phyloP scores from a whole-genome alignment of 2,329 filamentous ascomycete genomes.

The Lasiodiplodia hormozganensis region DNA sequence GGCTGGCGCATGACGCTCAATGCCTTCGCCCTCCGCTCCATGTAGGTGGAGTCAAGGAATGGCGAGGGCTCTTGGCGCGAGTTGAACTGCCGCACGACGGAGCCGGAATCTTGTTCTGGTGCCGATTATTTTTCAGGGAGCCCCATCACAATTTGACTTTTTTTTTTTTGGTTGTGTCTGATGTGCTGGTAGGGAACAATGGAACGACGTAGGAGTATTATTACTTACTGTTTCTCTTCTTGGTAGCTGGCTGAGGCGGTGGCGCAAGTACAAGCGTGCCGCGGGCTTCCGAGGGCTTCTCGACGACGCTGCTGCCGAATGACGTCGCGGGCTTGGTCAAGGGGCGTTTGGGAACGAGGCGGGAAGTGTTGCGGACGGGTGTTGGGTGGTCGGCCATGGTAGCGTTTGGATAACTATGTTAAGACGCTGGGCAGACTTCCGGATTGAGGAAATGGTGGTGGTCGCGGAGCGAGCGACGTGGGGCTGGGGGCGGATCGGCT shows the following conservation, averaged over 20 bases:
- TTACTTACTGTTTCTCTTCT: not conserved
- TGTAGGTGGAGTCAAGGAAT: conserved; percentile 20
- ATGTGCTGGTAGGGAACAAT: too few species aligned
- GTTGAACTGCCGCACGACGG: not conserved
- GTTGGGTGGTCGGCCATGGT: not conserved
- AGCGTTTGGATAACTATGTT: too few species aligned
- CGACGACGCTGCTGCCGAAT: not conserved
- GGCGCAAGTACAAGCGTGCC: not conserved
- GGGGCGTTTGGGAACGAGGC: conserved; percentile 2
- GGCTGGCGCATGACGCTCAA: conserved; percentile 13
- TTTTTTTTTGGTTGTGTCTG: not conserved
- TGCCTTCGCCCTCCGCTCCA: not conserved
- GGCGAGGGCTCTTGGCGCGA: conserved; percentile 17
- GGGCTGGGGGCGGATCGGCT: not conserved
- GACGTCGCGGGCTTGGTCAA: conserved; percentile 7
- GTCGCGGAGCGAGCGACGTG: conserved; percentile 11
- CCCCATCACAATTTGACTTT: not conserved
- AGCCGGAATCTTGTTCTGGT: not conserved
- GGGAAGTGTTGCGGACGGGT: not conserved
- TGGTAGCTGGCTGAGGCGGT: not conserved
- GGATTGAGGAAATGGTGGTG: conserved; percentile 21
- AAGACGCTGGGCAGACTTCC: not conserved
- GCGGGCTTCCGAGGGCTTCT: conserved; percentile 13
- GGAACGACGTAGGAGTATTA: not conserved
- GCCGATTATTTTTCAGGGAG: not conserved